These are phyloP conservation scores for Fusarium aywerte DNA, from an alignment of 2,329 filamentous ascomycete genomes.

Conservation along the genomic window DNA sequence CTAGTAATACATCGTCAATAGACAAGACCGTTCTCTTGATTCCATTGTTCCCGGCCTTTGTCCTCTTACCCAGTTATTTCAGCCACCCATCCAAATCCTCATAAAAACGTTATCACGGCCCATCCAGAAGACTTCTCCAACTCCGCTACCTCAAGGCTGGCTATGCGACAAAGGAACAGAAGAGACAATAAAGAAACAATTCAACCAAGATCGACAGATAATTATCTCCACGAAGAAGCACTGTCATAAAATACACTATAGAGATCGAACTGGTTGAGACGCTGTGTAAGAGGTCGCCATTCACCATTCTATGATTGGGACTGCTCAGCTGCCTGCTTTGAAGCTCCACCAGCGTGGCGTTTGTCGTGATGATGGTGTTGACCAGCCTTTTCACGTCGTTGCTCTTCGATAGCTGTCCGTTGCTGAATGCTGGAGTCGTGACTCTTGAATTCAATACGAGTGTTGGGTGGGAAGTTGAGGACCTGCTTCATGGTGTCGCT, in stretches of 20 bases:
- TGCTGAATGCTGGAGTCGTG: slow-evolving; percentile 97
- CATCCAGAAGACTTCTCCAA: slow-evolving; percentile 33
- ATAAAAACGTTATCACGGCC: slow-evolving; percentile 35
- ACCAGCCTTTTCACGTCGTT: slow-evolving; percentile 82
- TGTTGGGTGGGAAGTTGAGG: slow-evolving; percentile 86
- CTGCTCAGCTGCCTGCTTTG: slow-evolving; percentile 52
- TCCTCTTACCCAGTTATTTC: slow-evolving; percentile 16
- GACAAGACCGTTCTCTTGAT: slow-evolving; percentile 6
- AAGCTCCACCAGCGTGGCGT: slow-evolving; percentile 47
- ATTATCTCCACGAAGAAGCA: slow-evolving; percentile 16
- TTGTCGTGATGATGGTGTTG: slow-evolving; percentile 59
- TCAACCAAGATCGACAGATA: slow-evolving; percentile 26
- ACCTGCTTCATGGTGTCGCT: slow-evolving; percentile 95
- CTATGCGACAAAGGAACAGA: slow-evolving; percentile 29
- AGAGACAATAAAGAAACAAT: slow-evolving; percentile 22
- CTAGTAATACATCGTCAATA: slow-evolving; percentile 38
- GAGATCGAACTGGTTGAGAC: slow-evolving; percentile 12
- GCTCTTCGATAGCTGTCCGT: slow-evolving; percentile 88
- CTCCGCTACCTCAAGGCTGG: slow-evolving; percentile 31
- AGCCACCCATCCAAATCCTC: slow-evolving; percentile 25
- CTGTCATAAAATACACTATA: slow-evolving; percentile 44
- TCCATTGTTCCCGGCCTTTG: slow-evolving; percentile 13
- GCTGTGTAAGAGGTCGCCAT: not conserved
- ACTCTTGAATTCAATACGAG: slow-evolving; percentile 92
- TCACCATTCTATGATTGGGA: slow-evolving; percentile 23